A percentile compares a stretch with the other conserved stretches of the same genome.
phyloP scores from a whole-genome alignment of 306 rosid genomes.

The Ceratonia siliqua region DNA sequence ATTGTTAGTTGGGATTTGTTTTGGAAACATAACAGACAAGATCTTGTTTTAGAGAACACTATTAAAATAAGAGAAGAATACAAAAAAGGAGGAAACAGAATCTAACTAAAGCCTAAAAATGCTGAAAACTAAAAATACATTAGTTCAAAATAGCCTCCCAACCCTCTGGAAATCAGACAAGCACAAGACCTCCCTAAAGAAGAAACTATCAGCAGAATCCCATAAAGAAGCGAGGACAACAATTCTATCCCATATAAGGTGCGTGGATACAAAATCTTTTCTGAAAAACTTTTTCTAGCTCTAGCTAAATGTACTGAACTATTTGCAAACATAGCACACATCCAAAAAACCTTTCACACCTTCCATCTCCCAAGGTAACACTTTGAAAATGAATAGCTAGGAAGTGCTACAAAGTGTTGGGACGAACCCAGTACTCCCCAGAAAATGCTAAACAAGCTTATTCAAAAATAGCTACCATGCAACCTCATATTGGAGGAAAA shows the following conservation, averaged over 20 bases:
- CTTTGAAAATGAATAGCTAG: neutral
- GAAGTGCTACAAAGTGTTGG: neutral
- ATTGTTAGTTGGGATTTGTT: neutral
- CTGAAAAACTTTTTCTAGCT: neutral
- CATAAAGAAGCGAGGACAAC: neutral
- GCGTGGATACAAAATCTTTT: neutral
- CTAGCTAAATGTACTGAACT: neutral
- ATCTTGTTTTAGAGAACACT: too few relatives aligned
- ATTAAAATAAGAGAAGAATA: neutral
- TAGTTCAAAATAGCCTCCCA: too few relatives aligned
- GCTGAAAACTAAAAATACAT: too few relatives aligned
- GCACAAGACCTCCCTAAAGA: neutral
- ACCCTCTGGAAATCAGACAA: too few relatives aligned
- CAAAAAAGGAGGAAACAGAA: neutral
- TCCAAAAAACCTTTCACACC: neutral
- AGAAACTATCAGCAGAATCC: neutral
- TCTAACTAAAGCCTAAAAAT: neutral
- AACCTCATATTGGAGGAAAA: neutral
- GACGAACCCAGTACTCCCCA: neutral
- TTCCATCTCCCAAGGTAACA: neutral
- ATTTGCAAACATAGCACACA: neutral
- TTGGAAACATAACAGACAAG: too few relatives aligned
- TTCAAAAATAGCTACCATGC: neutral
- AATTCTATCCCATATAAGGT: neutral
- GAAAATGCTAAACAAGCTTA: neutral